Percentiles rank a stretch among this genome's conserved stretches.
These are phyloP conservation scores for Penicillium sp. DNA, from an alignment of 2,329 filamentous ascomycete genomes.

Conservation along the genomic window DNA sequence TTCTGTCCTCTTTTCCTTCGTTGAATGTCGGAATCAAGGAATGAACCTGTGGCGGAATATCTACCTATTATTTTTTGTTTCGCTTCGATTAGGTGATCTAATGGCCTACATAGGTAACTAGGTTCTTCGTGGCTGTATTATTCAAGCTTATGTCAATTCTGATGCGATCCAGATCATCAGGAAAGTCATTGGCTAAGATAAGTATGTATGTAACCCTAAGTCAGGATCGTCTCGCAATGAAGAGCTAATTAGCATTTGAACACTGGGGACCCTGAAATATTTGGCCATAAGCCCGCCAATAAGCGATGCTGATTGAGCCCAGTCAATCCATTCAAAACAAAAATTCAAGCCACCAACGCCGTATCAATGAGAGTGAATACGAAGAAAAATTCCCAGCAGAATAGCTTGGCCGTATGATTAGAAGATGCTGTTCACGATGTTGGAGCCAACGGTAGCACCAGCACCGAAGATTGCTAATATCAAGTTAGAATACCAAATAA, in stretches of 20 bases:
- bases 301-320: neutral
- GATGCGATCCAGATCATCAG: too few relatives aligned
- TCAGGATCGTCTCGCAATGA: neutral
- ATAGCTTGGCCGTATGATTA: conserved; percentile 43
- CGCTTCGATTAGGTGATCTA: too few relatives aligned
- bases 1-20: too few relatives aligned
- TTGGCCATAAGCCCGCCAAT: neutral
- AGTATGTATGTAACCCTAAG: neutral
- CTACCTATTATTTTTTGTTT: too few relatives aligned
- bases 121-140: too few relatives aligned
- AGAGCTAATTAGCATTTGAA: neutral
- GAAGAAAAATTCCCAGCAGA: neutral
- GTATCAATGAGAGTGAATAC: conserved; percentile 25
- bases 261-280: too few relatives aligned
- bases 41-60: too few relatives aligned
- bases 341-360: conserved; percentile 35
- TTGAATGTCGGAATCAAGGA: too few relatives aligned
- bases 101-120: too few relatives aligned
- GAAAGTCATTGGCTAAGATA: neutral
- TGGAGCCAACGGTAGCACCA: conserved; percentile 83
- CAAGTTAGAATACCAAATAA: conserved; percentile 18
- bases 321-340: conserved; percentile 7
- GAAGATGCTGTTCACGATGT: conserved; percentile 88
- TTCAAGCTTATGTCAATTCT: too few relatives aligned
- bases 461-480: conserved; percentile 80